Percentiles rank a stretch among this genome's conserved stretches.
Evolutionary conservation across 768 basidiomycete species (phyloP).

Genomic region (Pisolithus albus): DNA sequence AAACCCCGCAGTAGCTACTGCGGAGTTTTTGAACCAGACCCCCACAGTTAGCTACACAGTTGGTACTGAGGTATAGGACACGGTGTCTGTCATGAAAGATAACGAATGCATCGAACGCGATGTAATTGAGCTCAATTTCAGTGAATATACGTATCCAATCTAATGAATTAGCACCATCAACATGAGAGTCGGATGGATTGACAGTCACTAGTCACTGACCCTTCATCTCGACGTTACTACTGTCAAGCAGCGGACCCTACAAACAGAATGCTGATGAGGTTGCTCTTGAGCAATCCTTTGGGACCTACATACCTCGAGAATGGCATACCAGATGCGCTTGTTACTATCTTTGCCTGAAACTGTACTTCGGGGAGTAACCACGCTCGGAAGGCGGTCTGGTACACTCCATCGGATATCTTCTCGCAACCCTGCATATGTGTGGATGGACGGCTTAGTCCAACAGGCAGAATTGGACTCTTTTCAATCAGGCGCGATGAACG

Average conservation of each 20-base stretch:
- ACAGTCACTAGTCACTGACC: slow-evolving; percentile 35
- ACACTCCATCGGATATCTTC: slow-evolving; percentile 54
- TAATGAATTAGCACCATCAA: slow-evolving; percentile 23
- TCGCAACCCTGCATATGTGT: slow-evolving; percentile 31
- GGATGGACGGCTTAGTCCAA: slow-evolving; percentile 19
- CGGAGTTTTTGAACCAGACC: too few species aligned
- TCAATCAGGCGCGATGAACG: slow-evolving; percentile 68
- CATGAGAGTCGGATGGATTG: not conserved
- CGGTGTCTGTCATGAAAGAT: slow-evolving; percentile 89
- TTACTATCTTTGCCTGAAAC: slow-evolving; percentile 52
- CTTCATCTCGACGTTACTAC: slow-evolving; percentile 80
- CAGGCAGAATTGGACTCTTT: slow-evolving; percentile 31
- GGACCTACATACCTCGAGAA: slow-evolving; percentile 56
- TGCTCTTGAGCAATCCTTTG: not conserved
- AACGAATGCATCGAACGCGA: slow-evolving; percentile 82
- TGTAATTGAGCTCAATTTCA: slow-evolving; percentile 90
- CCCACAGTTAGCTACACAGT: too few species aligned
- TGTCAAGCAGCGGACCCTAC: slow-evolving; percentile 86
- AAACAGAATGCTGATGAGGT: slow-evolving; percentile 1
- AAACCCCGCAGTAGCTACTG: too few species aligned
- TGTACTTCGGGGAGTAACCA: slow-evolving; percentile 71
- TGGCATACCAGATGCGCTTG: slow-evolving; percentile 76
- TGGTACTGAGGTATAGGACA: slow-evolving; percentile 85
- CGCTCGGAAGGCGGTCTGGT: slow-evolving; percentile 69
- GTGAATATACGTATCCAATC: slow-evolving; percentile 89